phyloP scores from a whole-genome alignment of 2,329 filamentous ascomycete species.

The Penicillium sp. region DNA sequence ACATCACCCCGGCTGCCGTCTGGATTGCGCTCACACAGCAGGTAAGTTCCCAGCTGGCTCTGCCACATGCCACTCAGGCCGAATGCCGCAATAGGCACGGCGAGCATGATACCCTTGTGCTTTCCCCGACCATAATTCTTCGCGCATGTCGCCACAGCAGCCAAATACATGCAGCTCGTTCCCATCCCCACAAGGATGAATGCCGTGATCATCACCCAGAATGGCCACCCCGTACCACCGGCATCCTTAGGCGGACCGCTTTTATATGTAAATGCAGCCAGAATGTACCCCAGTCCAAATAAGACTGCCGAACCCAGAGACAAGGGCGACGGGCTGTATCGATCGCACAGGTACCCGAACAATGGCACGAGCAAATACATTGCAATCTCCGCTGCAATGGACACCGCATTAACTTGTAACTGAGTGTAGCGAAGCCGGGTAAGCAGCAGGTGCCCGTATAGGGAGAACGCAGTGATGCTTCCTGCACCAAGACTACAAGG shows the following conservation, averaged over 20 bases:
- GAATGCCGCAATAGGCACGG: constrained; percentile 85
- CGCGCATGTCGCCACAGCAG: constrained; percentile 87
- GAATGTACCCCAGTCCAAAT: constrained; percentile 75
- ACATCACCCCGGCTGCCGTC: constrained; percentile 57
- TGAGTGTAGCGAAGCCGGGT: constrained; percentile 82
- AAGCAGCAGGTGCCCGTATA: constrained; percentile 89
- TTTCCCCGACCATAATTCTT: constrained; percentile 95
- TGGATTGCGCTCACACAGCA: constrained; percentile 68
- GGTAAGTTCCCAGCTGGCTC: constrained; percentile 75
- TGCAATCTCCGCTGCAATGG: constrained; percentile 78
- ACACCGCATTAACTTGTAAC: constrained; percentile 84
- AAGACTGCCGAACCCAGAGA: constrained; percentile 67
- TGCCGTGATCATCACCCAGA: constrained; percentile 75
- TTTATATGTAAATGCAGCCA: constrained; percentile 74
- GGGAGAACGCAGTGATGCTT: constrained; percentile 86
- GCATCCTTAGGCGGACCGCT: constrained; percentile 52
- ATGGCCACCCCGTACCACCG: constrained; percentile 61
- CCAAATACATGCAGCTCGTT: constrained; percentile 84
- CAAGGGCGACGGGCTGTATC: constrained; percentile 72
- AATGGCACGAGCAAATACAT: constrained; percentile 90
- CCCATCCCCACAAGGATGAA: constrained; percentile 79
- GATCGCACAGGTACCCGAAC: constrained; percentile 88
- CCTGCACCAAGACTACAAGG: constrained; percentile 67
- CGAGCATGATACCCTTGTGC: constrained; percentile 82
- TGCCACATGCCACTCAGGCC: constrained; percentile 94